Evolutionary conservation across 306 rosid genomes (phyloP).

Genomic region (Vigna radiata): DNA sequence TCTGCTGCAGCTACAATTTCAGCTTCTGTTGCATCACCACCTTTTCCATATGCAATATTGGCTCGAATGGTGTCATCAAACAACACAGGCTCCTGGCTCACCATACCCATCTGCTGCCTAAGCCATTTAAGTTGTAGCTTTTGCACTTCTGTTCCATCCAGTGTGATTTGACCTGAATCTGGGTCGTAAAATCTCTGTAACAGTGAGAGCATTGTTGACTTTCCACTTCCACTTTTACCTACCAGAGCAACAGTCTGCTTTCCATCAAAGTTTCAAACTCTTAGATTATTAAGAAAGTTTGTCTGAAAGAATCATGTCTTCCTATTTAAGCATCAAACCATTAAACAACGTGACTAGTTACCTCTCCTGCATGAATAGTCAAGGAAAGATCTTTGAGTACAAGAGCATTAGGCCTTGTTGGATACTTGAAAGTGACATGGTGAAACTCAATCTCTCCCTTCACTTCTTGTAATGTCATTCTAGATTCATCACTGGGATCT

Average conservation of each 20-base stretch:
- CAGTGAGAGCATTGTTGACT: slow-evolving; percentile 65
- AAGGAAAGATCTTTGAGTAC: slow-evolving; percentile 69
- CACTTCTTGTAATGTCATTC: slow-evolving; percentile 53
- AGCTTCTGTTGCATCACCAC: slow-evolving; percentile 64
- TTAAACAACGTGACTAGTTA: background rate
- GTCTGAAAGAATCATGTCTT: background rate
- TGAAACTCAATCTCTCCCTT: slow-evolving; percentile 68
- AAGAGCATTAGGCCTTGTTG: slow-evolving; percentile 65
- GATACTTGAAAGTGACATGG: slow-evolving; percentile 77
- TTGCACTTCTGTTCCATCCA: slow-evolving; percentile 63
- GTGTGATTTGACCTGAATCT: slow-evolving; percentile 65
- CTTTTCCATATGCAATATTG: slow-evolving; percentile 74
- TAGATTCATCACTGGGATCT: slow-evolving; percentile 65
- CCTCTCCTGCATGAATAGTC: slow-evolving; percentile 75
- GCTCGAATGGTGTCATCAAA: slow-evolving; percentile 68
- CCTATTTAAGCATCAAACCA: background rate
- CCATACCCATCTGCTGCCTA: slow-evolving; percentile 74
- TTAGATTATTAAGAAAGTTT: slow-evolving; percentile 3
- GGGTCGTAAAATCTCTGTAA: slow-evolving; percentile 75
- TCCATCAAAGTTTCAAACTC: background rate
- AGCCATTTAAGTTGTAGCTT: slow-evolving; percentile 64
- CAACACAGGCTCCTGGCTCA: slow-evolving; percentile 71
- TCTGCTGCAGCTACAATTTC: slow-evolving; percentile 72
- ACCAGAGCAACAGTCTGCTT: slow-evolving; percentile 70
- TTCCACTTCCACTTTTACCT: slow-evolving; percentile 85